A percentile compares a stretch with the other conserved stretches of the same genome.
Evolutionary conservation across 495 filamentous ascomycete genomes (phyloP).

Genomic region (Trichoderma virens): DNA sequence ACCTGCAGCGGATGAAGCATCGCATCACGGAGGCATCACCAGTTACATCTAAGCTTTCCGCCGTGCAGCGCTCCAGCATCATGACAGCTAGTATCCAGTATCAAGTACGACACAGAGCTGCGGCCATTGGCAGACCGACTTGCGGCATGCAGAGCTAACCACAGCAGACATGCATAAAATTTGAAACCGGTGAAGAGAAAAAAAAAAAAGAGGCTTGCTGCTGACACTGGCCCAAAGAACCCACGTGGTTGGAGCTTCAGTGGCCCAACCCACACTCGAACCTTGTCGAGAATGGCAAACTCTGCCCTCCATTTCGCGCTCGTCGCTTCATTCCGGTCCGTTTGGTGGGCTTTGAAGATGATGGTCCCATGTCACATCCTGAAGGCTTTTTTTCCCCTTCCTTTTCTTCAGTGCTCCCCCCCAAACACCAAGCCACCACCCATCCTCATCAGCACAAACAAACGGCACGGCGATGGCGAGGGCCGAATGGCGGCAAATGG

Average conservation of each 20-base stretch:
- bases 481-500: too few relatives aligned
- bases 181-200: background rate
- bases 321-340: background rate
- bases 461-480: too few relatives aligned
- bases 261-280: background rate
- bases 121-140: background rate
- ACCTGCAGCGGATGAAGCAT: too few relatives aligned
- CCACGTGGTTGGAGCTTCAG: background rate
- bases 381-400: background rate
- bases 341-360: background rate
- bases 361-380: background rate
- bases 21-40: too few relatives aligned
- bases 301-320: constrained; percentile 5
- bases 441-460: too few relatives aligned
- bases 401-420: background rate
- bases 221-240: constrained; percentile 3
- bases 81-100: background rate
- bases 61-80: background rate
- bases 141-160: background rate
- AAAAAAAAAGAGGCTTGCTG: background rate
- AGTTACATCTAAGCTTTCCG: too few relatives aligned
- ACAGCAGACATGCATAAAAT: background rate
- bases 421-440: too few relatives aligned
- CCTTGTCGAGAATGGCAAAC: background rate
- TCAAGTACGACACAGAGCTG: background rate